These are phyloP conservation scores for Medicago arabica DNA, from an alignment of 306 rosid genomes.

Conservation along the genomic window DNA sequence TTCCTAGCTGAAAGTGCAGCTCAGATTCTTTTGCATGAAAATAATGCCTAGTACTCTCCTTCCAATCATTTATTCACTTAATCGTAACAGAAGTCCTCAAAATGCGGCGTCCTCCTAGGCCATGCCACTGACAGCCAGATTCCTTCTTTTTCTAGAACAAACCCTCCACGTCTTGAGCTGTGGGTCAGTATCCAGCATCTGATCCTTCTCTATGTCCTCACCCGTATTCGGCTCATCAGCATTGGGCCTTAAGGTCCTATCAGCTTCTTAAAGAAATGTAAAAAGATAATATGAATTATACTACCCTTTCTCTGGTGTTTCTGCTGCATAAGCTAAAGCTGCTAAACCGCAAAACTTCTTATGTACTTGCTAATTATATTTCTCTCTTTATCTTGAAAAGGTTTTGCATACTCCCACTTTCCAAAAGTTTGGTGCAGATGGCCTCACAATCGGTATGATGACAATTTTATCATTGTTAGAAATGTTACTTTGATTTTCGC, in stretches of 20 bases:
- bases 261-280: slow-evolving; percentile 12
- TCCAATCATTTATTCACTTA: not conserved
- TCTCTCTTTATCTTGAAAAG: slow-evolving; percentile 46
- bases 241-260: not conserved
- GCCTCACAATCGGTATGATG: slow-evolving; percentile 74
- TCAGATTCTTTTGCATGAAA: not conserved
- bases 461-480: slow-evolving; percentile 20
- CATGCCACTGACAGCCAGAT: not conserved
- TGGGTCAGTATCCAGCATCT: not conserved
- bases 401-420: slow-evolving; percentile 86
- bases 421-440: slow-evolving; percentile 58
- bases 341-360: slow-evolving; percentile 8
- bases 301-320: slow-evolving; percentile 32
- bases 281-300: not conserved
- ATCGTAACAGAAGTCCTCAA: not conserved
- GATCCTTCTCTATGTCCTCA: not conserved
- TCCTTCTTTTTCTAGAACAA: not conserved
- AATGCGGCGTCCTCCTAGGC: not conserved
- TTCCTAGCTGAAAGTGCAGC: not conserved
- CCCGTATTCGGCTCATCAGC: not conserved
- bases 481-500: slow-evolving; percentile 30
- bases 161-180: not conserved
- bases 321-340: not conserved
- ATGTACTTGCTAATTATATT: slow-evolving; percentile 5
- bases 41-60: not conserved